A percentile compares a stretch with the other conserved stretches of the same genome.
Conservation (phyloP, 1,284 basidiomycete species). For the Rhodotorula sp. region DNA sequence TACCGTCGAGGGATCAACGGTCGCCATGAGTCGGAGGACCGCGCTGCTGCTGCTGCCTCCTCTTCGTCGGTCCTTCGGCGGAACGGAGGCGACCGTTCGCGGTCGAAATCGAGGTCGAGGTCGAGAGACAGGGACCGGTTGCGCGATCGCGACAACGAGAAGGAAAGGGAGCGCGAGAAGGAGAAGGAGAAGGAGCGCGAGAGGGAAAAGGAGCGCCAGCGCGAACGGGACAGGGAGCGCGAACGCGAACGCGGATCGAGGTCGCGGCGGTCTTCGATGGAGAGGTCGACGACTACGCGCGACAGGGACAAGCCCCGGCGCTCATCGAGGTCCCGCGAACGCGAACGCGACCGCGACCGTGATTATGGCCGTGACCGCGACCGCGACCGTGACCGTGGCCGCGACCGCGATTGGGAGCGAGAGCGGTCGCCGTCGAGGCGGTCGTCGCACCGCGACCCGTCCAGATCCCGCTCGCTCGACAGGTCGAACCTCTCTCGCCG, state of each 20-base stretch:
- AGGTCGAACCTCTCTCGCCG: neutral
- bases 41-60: neutral
- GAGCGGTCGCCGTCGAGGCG: neutral
- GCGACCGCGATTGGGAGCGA: neutral
- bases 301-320: neutral
- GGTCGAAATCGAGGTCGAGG: neutral
- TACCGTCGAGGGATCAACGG: neutral
- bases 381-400: neutral
- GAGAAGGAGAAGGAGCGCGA: neutral
- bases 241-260: neutral
- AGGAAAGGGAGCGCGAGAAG: neutral
- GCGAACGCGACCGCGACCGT: neutral
- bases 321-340: neutral
- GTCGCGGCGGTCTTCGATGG: neutral
- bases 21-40: neutral
- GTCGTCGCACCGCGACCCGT: neutral
- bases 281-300: neutral
- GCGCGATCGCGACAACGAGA: slow-evolving; percentile 1
- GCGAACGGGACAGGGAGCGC: slow-evolving; percentile 1
- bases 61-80: no score
- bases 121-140: neutral
- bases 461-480: neutral
- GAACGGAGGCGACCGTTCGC: no score
- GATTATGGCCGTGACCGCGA: neutral
- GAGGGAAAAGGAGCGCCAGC: slow-evolving; percentile 4